Conservation (phyloP, 1,284 basidiomycete genomes). For the Sanghuangporus baumii region DNA sequence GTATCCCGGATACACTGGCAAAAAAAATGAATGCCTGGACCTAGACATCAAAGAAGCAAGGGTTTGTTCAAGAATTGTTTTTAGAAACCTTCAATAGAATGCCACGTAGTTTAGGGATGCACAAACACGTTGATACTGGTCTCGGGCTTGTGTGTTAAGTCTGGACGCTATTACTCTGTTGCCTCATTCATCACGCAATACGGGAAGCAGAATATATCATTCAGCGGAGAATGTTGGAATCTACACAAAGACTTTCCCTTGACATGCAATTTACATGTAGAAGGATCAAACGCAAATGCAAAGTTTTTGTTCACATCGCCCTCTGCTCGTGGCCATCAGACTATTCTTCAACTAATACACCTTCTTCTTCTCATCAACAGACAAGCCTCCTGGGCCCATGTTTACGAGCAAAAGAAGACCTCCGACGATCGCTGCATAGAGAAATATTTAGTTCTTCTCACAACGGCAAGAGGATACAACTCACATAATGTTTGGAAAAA, state of each 20-base stretch:
- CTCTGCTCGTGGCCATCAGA: background rate
- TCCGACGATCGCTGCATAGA: slow-evolving; percentile 82
- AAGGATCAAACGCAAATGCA: background rate
- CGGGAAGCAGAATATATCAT: background rate
- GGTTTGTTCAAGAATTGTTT: no score
- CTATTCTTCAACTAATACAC: slow-evolving; percentile 45
- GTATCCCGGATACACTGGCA: no score
- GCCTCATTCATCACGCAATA: background rate
- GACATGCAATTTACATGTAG: no score
- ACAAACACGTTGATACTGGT: no score
- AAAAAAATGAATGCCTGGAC: no score
- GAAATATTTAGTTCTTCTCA: slow-evolving; percentile 18
- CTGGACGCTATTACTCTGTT: no score
- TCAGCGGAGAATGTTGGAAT: background rate
- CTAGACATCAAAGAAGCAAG: no score
- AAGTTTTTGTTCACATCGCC: background rate
- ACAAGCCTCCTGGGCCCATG: slow-evolving; percentile 96
- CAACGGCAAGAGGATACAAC: slow-evolving; percentile 27
- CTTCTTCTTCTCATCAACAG: slow-evolving; percentile 99
- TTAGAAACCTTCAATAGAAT: no score
- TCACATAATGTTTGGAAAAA: slow-evolving; percentile 92
- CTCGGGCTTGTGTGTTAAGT: no score
- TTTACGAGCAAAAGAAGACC: slow-evolving; percentile 96
- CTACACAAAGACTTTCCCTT: background rate
- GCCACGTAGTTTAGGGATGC: no score